Base-by-base conservation (phyloP, 768 basidiomycete species). In the Trametes punicea region DNA sequence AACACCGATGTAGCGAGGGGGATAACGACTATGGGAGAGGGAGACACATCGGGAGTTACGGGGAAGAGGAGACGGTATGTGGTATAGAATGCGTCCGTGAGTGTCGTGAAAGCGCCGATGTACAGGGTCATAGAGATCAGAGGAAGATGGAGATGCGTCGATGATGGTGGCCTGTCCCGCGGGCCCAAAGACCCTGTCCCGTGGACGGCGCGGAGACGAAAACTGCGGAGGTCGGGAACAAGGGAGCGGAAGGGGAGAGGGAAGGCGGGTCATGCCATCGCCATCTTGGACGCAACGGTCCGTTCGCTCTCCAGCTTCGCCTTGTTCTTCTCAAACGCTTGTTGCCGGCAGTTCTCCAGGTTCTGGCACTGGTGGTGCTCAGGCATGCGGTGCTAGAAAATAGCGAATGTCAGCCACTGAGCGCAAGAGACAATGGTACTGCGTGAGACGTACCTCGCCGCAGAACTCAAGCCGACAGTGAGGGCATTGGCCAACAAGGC, bases 311-410 rank as follows among this genome's bases (percentile, higher is more conserved):
- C 91, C 55, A 94, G 75, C 74, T 90, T 90, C 49, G 75, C 79
- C 82, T 93, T 93, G 78, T 94, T 93, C 67, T 82, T 80, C 62
- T 91, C 84, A 68, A 93, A 94, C 18, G 92, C 92, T 71, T 90
- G 87, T 70, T 91, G 87, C 60, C 87, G 77, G 74, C 92, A 94
- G 70, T 85, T 85, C 68, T 89, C 85, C 59, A 95, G 75, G 59
- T 92, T 87, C 62, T 82, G 80, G 75, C 92, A 95, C 52, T 80
- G 79, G 70, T 95, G 92, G 64, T 90, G 89, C 69, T 94, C 93
- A 6, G 93, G 91, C 61, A 95, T 78, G 57, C 92, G 88, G 68
- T 94, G 93, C 88, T 93, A 63, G 56, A 20, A 15, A 23, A 55
- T 39, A 31, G 31, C 31, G 23, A 52, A 61, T 63, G 55, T 67